These are phyloP conservation scores for Panicum miliaceum DNA, from an alignment of 176 grass and related monocot species.

Conservation along the genomic window DNA sequence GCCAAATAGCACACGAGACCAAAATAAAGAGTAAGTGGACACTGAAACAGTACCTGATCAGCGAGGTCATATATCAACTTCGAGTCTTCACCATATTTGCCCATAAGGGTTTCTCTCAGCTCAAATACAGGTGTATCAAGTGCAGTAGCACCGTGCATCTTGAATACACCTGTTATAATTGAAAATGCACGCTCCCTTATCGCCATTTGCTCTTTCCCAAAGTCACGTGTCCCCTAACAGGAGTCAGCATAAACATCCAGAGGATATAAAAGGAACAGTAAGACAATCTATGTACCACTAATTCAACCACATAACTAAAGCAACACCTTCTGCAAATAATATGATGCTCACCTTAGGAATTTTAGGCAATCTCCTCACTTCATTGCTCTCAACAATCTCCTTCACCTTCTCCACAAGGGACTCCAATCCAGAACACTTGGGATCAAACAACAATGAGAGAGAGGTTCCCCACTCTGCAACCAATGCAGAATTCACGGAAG, in stretches of 20 bases:
- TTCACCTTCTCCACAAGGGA: constrained; percentile 72
- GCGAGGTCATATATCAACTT: constrained; percentile 98
- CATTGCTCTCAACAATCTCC: constrained; percentile 98
- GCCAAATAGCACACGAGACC: neutral
- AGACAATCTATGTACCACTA: neutral
- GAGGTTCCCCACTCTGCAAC: constrained; percentile 57
- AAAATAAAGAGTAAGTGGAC: neutral
- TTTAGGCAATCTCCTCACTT: constrained; percentile 96
- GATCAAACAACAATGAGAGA: constrained; percentile 71
- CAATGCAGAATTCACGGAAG: constrained; percentile 42
- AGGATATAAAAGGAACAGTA: neutral
- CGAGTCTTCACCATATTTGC: constrained; percentile 99
- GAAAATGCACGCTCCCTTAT: constrained; percentile 93
- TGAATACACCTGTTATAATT: constrained; percentile 87
- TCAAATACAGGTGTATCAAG: constrained; percentile 99
- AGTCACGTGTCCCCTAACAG: constrained; percentile 90
- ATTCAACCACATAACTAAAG: neutral
- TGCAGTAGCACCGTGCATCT: constrained; percentile 90
- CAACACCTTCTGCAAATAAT: neutral
- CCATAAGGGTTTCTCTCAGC: constrained; percentile 98
- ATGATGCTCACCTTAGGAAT: constrained; percentile 85
- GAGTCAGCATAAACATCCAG: constrained; percentile 24
- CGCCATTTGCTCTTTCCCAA: constrained; percentile 93
- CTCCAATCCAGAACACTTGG: constrained; percentile 63
- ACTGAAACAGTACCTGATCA: constrained; percentile 75